Evolutionary conservation across 495 filamentous ascomycete species (phyloP).

Genomic region (Aspergillus heteromorphus): DNA sequence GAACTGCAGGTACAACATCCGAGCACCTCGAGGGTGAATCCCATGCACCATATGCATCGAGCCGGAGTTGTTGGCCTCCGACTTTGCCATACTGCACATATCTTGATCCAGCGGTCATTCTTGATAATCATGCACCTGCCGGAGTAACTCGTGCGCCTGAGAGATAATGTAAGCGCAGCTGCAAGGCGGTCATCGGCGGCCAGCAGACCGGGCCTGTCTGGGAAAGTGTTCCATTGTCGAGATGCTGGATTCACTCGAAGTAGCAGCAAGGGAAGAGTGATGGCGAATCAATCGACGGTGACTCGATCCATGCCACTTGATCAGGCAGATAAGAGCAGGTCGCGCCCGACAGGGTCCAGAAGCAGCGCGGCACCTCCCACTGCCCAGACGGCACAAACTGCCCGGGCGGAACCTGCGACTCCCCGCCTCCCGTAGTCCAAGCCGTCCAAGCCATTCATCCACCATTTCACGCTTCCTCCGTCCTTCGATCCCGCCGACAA

Average conservation of each 20-base stretch:
- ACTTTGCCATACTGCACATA: not conserved
- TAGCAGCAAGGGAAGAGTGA: not conserved
- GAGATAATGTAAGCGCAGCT: constrained; percentile 3
- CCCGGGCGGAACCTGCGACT: constrained; percentile 22
- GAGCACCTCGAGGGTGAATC: not conserved
- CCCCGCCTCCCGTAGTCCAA: constrained; percentile 24
- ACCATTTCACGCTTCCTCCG: constrained; percentile 7
- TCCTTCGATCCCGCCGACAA: constrained; percentile 1
- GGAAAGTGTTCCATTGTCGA: not conserved
- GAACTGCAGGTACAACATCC: not conserved
- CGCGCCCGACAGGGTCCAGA: not conserved
- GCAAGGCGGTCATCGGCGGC: constrained; percentile 7
- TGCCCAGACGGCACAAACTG: not conserved
- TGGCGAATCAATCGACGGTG: not conserved
- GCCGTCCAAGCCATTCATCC: constrained; percentile 11
- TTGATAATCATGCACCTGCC: constrained; percentile 14
- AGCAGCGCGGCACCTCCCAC: not conserved
- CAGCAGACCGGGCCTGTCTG: not conserved
- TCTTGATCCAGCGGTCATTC: not conserved
- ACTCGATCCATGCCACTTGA: not conserved
- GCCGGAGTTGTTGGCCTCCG: not conserved
- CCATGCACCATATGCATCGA: not conserved
- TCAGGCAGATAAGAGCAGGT: not conserved
- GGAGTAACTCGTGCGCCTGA: constrained; percentile 14
- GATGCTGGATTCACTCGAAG: not conserved